Evolutionary conservation across 192 early-diverging fungal genomes (phyloP).

Genomic region (Chytriomyces sp.): DNA sequence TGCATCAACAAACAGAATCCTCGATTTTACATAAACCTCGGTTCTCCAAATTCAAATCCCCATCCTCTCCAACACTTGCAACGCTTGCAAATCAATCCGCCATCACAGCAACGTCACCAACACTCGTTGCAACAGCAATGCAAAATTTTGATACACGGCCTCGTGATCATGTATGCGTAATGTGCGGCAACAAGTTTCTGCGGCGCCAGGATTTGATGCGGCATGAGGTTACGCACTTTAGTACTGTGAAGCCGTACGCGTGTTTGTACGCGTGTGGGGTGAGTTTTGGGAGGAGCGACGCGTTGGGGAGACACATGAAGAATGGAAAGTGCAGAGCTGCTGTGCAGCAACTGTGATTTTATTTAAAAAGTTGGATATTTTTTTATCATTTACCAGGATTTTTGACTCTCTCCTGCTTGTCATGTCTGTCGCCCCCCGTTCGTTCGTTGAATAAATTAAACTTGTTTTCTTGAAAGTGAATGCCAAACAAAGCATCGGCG

Average conservation of each 20-base stretch:
- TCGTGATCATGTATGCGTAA: conserved; percentile 15
- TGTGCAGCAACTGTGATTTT: neutral
- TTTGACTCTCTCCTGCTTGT: too few relatives aligned
- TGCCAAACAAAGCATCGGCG: too few relatives aligned
- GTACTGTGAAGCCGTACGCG: neutral
- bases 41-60: neutral
- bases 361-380: neutral
- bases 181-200: conserved; percentile 13
- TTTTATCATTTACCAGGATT: neutral
- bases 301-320: conserved; percentile 15
- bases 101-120: neutral
- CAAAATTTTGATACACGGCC: neutral
- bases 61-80: neutral
- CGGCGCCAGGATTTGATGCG: conserved; percentile 10
- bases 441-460: too few relatives aligned
- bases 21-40: neutral
- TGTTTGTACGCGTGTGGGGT: conserved; percentile 12
- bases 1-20: neutral
- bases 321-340: neutral
- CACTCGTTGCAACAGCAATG: neutral
- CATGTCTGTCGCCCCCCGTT: too few relatives aligned
- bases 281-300: conserved; percentile 15
- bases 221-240: conserved; percentile 19
- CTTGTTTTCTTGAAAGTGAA: too few relatives aligned
- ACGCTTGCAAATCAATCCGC: neutral